Base-by-base conservation (phyloP, 2,329 filamentous ascomycete genomes). In the Botryotinia narcissicola region DNA sequence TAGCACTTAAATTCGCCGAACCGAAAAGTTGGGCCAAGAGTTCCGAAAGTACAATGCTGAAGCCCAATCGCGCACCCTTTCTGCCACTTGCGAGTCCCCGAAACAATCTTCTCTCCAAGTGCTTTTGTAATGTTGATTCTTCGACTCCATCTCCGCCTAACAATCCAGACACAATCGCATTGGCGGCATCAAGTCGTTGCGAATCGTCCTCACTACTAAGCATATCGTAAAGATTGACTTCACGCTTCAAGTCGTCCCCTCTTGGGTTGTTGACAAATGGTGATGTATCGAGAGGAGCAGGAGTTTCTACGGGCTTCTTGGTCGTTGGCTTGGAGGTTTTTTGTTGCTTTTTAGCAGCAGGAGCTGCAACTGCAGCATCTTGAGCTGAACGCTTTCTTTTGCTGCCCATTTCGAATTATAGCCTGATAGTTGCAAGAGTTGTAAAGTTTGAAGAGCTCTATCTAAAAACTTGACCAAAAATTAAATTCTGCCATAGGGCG, bases 1-100 rank as follows among this genome's bases (percentile, higher is more conserved):
- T 78, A 16, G 68, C 73, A 25, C 83, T 82, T 25, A 87, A 80
- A 10, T 84, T 75, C 59, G 85, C 82, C 22, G 84, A 78, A 1
- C 88, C 88, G 79, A 92, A 92, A 8, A 95, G 83, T 79, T 95
- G 89, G 7, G 88, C 86, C 62, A 97, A 81, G 14, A 97, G 84
- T 82, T 98, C 95, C 0, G 94, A 92, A 77, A 98, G 84, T 0
- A 95, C 95, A 72, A 98, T 87, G 71, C 94, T 97, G 81, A 97
- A 98, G 5, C 96, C 96, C 69, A 96, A 84, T 40, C 96, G 88
- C 29, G 95, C 94, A 20, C 93, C 93, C 84, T 97, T 97, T 73
- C 94, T 91, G 72, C 94, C 92, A 81, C 94, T 98, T 75, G 95
- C 94, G 29, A 98, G 89, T 59, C 96, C 96, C 72, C 93, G 90